Percentiles rank a stretch among this genome's conserved stretches.
Conservation (phyloP, 192 early-diverging fungal species). For the Phycomyces nitens region DNA sequence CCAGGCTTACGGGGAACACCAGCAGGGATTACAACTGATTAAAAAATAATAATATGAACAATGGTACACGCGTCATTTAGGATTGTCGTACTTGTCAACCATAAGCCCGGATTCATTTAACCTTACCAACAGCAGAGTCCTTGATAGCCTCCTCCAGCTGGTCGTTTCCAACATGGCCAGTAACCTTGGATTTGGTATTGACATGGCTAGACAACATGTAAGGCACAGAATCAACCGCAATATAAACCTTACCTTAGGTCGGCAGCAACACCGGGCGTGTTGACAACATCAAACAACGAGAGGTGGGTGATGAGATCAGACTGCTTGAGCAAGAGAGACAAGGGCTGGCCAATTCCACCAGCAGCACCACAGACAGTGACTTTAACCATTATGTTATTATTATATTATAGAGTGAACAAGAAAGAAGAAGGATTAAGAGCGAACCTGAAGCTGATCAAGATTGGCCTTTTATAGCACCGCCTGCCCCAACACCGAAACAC, state of each 20-base stretch:
- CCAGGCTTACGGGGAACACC: constrained; percentile 98
- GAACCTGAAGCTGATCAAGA: background rate
- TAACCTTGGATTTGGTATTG: constrained; percentile 36
- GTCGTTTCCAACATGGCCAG: constrained; percentile 60
- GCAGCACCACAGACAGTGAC: constrained; percentile 74
- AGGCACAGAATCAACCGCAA: too few species aligned
- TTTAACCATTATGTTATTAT: constrained; percentile 36
- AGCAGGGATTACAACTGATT: constrained; percentile 88
- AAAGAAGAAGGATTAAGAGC: constrained; percentile 11
- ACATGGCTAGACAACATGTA: constrained; percentile 18
- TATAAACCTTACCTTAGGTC: constrained; percentile 75
- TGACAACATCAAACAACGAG: constrained; percentile 91
- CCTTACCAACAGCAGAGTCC: constrained; percentile 44
- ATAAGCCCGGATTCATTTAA: background rate
- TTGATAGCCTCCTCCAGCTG: constrained; percentile 68
- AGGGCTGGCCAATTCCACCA: constrained; percentile 97
- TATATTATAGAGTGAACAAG: background rate
- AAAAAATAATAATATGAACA: constrained; percentile 5
- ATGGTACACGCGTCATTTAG: constrained; percentile 7
- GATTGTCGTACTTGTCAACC: background rate
- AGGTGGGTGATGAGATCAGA: constrained; percentile 83
- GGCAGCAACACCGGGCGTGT: constrained; percentile 95
- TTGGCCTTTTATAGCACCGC: too few species aligned
- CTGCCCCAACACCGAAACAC: too few species aligned
- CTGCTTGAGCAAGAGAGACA: constrained; percentile 92